Conservation (phyloP, 2,329 filamentous ascomycete genomes). For the Coniochaeta sp. region DNA sequence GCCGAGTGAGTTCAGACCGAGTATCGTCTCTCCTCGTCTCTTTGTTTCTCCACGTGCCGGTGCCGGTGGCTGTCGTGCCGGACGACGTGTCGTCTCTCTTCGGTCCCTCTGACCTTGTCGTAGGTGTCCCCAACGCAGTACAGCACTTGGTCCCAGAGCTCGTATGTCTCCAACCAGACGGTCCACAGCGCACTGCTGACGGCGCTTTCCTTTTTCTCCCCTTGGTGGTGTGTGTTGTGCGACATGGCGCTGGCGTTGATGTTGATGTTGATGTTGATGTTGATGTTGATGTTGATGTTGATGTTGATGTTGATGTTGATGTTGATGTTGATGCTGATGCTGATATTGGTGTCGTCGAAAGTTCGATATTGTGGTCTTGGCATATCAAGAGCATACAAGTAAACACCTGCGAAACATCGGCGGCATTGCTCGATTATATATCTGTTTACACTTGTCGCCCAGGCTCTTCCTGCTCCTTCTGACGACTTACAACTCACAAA, state of each 20-base stretch:
- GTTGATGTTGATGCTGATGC: too few species aligned
- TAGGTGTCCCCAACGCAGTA: constrained; percentile 12
- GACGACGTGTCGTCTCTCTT: not conserved
- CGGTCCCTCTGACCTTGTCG: constrained; percentile 4
- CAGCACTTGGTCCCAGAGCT: constrained; percentile 14
- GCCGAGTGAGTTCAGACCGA: not conserved
- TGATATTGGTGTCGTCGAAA: not conserved
- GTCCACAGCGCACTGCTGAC: constrained; percentile 5
- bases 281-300: too few species aligned
- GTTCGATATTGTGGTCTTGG: not conserved
- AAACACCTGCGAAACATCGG: too few species aligned
- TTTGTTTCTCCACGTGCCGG: too few species aligned
- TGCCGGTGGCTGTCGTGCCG: not conserved
- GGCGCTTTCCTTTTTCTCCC: not conserved
- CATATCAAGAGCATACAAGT: not conserved
- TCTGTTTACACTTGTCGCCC: not conserved
- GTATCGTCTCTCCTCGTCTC: not conserved
- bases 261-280: too few species aligned
- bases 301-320: too few species aligned
- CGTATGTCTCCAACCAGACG: constrained; percentile 11
- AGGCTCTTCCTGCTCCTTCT: not conserved
- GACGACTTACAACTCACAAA: too few species aligned
- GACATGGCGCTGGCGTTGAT: not conserved
- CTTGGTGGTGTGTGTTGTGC: not conserved
- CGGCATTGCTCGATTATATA: not conserved